Percentiles rank a stretch among this genome's conserved stretches.
Evolutionary conservation across 768 basidiomycete species (phyloP).

Genomic region (Dioszegia hungarica): DNA sequence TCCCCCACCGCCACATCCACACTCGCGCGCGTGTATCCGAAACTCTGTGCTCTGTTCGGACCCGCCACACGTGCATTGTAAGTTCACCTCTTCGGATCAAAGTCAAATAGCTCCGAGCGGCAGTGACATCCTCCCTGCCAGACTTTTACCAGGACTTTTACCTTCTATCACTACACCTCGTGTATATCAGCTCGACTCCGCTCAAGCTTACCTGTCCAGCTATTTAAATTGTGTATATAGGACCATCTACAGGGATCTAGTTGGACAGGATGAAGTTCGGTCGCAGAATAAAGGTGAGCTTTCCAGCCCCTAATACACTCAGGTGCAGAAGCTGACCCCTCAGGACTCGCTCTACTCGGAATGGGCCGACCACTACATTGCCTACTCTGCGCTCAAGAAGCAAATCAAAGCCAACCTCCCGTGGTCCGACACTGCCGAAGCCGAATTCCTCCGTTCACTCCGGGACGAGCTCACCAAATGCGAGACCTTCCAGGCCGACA

Average conservation of each 20-base stretch:
- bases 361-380: conserved; percentile 85
- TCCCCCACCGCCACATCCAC: no score
- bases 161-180: neutral
- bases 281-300: conserved; percentile 41
- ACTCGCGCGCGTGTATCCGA: no score
- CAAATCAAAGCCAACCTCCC: conserved; percentile 74
- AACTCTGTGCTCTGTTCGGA: no score
- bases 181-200: neutral
- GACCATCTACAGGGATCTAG: no score
- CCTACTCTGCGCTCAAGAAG: conserved; percentile 83
- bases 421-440: conserved; percentile 78
- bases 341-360: conserved; percentile 80
- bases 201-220: neutral
- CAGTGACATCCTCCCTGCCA: no score
- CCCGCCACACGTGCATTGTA: no score
- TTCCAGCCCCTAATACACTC: neutral
- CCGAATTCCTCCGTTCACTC: conserved; percentile 70
- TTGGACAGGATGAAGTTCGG: conserved; percentile 44
- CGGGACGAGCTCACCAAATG: conserved; percentile 88
- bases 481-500: conserved; percentile 83
- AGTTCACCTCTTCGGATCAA: no score
- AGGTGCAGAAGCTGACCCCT: no score
- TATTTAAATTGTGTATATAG: neutral
- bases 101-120: no score
- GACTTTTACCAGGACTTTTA: no score